Base-by-base conservation (phyloP, 768 basidiomycete genomes). In the Zangia roseola region DNA sequence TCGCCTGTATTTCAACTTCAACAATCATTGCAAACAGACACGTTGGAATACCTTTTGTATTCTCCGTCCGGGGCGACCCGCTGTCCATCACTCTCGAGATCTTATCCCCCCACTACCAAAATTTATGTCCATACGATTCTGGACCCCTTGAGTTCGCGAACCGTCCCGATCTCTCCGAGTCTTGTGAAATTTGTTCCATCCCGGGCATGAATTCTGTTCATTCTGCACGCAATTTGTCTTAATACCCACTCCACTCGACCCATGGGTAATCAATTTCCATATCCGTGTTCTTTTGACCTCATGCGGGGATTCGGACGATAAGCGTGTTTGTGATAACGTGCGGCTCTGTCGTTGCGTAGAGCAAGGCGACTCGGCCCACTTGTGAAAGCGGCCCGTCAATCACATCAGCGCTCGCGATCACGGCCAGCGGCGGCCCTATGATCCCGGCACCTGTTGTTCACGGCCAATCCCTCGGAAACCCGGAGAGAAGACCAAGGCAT, bases 391-490 rank as follows among this genome's bases (percentile, higher is more conserved):
- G 9, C 20, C 34, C n/a, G 24, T 14, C 30, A 43, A 37, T 20
- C 24, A 7, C 12, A 42, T 31, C 34, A n/a, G 5, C 17, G 25
- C 17, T 28, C 35, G 36, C 28, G 39, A 43, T 44, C 35, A 23
- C 39, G 25, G 12, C 26, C 30, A 40, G 12, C 16, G 31, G 37
- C 25, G 31, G 26, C 10, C 40, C 34, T 35, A 12, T 12, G 28
- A 51, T 47, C 31, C 48, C 45, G 49, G 49, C 12, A 28, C 38
- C 31, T 19, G 33, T 40, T 35, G 39, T 30, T 40, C 40, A 38
- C 30, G 6, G n/a, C 39, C 49, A 48, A 49, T 37, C 36, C 60
- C 61, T 61, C 60, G 60, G 60, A 61, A 8, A 26, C 50, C 30
- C 60, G 58, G 48, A 48, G 45, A 41, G 37, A 52, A 50, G 49